Conservation (phyloP, 441 rosid genomes). For the Lepidium campestre region DNA sequence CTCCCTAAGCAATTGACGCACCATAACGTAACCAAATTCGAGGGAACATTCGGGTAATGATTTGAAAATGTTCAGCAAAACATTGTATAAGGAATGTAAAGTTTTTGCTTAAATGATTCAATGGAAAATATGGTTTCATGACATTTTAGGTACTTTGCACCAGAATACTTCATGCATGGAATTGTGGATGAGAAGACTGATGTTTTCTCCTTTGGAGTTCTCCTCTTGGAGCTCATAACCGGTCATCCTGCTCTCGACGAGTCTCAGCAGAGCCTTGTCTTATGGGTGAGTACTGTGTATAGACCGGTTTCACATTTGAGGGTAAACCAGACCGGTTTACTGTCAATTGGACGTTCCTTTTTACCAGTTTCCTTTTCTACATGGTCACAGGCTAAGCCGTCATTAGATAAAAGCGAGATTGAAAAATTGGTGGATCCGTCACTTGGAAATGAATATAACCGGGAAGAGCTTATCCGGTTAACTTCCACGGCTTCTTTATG, state of each 20-base stretch:
- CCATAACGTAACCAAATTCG: conserved; percentile 76
- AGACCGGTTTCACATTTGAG: not conserved
- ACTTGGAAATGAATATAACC: conserved; percentile 43
- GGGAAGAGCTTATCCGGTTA: conserved; percentile 58
- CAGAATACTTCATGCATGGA: conserved; percentile 90
- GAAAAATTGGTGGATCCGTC: conserved; percentile 62
- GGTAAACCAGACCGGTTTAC: not conserved
- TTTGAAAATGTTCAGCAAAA: not conserved
- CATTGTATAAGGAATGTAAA: not conserved
- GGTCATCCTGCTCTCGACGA: conserved; percentile 73
- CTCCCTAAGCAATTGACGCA: conserved; percentile 82
- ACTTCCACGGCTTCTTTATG: conserved; percentile 74
- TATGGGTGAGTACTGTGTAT: conserved; percentile 50
- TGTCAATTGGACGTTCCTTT: not conserved
- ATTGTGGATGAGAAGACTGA: conserved; percentile 91
- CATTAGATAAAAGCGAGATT: conserved; percentile 48
- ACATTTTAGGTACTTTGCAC: conserved; percentile 69
- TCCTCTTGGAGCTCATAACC: conserved; percentile 77
- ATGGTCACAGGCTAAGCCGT: conserved; percentile 81
- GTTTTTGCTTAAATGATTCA: not conserved
- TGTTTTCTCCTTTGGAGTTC: conserved; percentile 77
- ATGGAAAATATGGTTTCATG: not conserved
- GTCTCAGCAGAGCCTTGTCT: conserved; percentile 59
- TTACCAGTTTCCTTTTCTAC: not conserved
- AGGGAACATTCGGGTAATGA: conserved; percentile 87